Base-by-base conservation (phyloP, 164 flowering plant genomes). In the Kingdonia uniflora region DNA sequence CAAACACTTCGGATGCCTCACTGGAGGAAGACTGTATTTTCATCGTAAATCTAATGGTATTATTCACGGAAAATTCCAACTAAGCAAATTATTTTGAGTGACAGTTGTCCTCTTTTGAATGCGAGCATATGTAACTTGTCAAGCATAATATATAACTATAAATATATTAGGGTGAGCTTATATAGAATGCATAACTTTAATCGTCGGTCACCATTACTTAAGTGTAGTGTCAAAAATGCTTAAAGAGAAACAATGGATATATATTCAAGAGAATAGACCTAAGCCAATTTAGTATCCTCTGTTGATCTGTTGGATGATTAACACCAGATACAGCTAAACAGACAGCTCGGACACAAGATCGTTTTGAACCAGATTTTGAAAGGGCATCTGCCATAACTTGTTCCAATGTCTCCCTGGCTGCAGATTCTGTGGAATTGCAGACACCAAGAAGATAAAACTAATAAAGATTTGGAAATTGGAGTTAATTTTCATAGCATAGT, bases 311-410 rank as follows among this genome's bases (percentile, higher is more conserved):
- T 42, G 86, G 90, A 63, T 91, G 92, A 65, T 87, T 79, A 52
- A 91, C 98, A 48, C 98, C 98, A 50, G 98, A 87, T 6, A 91
- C 76, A 25, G 83, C 90, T 60, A 91, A 67, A 67, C 96, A 87
- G 67, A 91, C 80, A 70, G 92, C 98, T 45, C 74, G 76, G 59
- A 91, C 95, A 46, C 76, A 80, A 44, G 80, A 79, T 29, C 74
- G 66, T 55, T 65, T 78, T 24, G 74, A 73, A 47, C 82, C 80
- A 13, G 90, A 66, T 53, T 72, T 74, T 48, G 64, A 68, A 45
- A 91, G 82, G n/a, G 89, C 87, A 47, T 85, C 92, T 5, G 77
- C 82, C 75, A 91, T 84, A 56, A 87, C 95, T 42, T 74, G 76
- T 61, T 79, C 85, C 63, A 91, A 48, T 55, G 95, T 79, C 55